These are phyloP conservation scores for Pythium grandisporangium DNA, from an alignment of 352 stramenopile genomes.

Conservation along the genomic window DNA sequence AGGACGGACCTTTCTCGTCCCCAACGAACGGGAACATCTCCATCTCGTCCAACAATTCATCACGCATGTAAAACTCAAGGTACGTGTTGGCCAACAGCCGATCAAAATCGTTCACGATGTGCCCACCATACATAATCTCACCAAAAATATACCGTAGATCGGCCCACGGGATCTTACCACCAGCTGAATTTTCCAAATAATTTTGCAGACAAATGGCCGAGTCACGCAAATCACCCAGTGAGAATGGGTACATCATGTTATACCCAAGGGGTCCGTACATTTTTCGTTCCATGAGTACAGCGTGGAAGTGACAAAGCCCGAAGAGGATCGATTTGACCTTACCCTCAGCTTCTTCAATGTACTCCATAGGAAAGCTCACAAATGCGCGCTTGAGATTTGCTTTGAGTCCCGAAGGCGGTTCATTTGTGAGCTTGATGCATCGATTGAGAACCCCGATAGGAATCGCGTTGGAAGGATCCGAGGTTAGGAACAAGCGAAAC, in stretches of 20 bases:
- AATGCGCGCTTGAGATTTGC: conserved; percentile 96
- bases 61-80: conserved; percentile 97
- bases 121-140: conserved; percentile 95
- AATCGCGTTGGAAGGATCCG: conserved; percentile 90
- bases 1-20: conserved; percentile 94
- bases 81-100: conserved; percentile 93
- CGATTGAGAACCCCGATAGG: conserved; percentile 94
- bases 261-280: conserved; percentile 97
- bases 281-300: conserved; percentile 96
- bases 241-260: conserved; percentile 99
- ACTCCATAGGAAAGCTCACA: conserved; percentile 93
- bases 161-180: conserved; percentile 94
- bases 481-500: conserved; percentile 94
- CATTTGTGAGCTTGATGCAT: conserved; percentile 97
- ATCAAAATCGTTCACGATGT: conserved; percentile 97
- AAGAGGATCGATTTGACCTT: conserved; percentile 97
- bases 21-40: conserved; percentile 98
- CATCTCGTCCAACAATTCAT: conserved; percentile 96
- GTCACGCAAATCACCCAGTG: conserved; percentile 92
- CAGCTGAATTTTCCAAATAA: conserved; percentile 94
- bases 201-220: conserved; percentile 93
- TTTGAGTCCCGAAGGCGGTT: conserved; percentile 92
- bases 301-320: conserved; percentile 96
- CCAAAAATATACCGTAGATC: conserved; percentile 96
- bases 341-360: conserved; percentile 93